These are phyloP conservation scores for Oxalis stricta DNA, from an alignment of 441 rosid genomes.

Conservation along the genomic window DNA sequence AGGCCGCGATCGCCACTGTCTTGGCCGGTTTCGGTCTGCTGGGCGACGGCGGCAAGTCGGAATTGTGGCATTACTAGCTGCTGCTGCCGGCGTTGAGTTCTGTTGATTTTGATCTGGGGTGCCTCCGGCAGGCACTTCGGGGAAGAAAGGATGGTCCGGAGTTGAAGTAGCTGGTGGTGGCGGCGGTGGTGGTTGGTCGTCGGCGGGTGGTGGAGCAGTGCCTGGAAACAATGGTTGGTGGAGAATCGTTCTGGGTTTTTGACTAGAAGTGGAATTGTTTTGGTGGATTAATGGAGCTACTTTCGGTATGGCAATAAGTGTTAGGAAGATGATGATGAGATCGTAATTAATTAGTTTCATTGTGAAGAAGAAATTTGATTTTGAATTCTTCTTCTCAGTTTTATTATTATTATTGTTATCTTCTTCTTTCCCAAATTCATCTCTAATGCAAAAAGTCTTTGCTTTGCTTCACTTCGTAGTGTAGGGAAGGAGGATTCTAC, in stretches of 20 bases:
- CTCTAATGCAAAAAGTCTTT: slow-evolving; percentile 4
- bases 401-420: too few relatives aligned
- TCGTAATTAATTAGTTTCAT: slow-evolving; percentile 15
- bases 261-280: neutral
- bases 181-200: slow-evolving; percentile 27
- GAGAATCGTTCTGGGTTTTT: slow-evolving; percentile 42
- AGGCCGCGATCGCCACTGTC: slow-evolving; percentile 69
- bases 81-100: slow-evolving; percentile 24
- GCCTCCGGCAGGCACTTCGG: slow-evolving; percentile 55
- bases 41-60: slow-evolving; percentile 61
- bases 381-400: slow-evolving; percentile 25
- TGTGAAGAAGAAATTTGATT: slow-evolving; percentile 29
- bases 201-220: slow-evolving; percentile 46
- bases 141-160: slow-evolving; percentile 89
- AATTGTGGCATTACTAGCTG: slow-evolving; percentile 37
- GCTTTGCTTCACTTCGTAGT: too few relatives aligned
- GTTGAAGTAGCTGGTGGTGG: slow-evolving; percentile 22
- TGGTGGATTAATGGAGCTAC: neutral
- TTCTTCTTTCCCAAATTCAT: too few relatives aligned
- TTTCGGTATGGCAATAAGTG: slow-evolving; percentile 3
- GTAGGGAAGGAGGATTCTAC: slow-evolving; percentile 9
- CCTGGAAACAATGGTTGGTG: slow-evolving; percentile 84
- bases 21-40: slow-evolving; percentile 62
- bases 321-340: slow-evolving; percentile 11
- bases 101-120: slow-evolving; percentile 36